Conservation (phyloP, 345 rosid genomes). For the Eucalyptus erythrocorys region DNA sequence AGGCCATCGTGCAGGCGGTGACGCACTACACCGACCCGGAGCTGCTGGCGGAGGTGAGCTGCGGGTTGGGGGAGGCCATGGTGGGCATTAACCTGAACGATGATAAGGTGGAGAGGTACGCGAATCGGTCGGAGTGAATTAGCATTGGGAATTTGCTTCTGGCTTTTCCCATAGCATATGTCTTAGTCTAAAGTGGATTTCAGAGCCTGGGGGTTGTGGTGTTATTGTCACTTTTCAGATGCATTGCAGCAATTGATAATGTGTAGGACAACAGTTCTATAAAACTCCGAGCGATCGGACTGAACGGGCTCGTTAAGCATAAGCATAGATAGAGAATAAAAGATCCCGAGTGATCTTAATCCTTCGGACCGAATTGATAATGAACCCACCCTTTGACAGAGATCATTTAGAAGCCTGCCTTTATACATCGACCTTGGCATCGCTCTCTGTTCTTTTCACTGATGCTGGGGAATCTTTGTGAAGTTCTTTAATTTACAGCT, state of each 20-base stretch:
- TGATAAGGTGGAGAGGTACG: constrained; percentile 20
- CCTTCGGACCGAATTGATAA: background rate
- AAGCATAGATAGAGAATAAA: background rate
- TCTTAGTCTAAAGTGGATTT: background rate
- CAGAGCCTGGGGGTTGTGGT: background rate
- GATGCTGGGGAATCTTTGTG: background rate
- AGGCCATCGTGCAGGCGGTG: constrained; percentile 27
- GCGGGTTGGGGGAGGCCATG: constrained; percentile 27
- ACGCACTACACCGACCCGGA: constrained; percentile 24
- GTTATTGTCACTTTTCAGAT: background rate
- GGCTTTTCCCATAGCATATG: background rate
- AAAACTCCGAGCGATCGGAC: background rate
- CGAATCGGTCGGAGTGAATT: constrained; percentile 12
- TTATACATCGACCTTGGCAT: background rate
- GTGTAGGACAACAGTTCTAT: background rate
- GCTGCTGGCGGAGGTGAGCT: constrained; percentile 20
- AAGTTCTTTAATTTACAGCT: background rate
- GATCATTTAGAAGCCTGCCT: background rate
- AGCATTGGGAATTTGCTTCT: background rate
- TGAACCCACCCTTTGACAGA: too few relatives aligned
- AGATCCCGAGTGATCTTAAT: background rate
- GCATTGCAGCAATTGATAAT: background rate
- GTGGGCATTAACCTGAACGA: constrained; percentile 22
- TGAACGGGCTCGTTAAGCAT: background rate
- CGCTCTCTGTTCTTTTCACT: background rate